These are phyloP conservation scores for Fusarium piperis DNA, from an alignment of 2,329 filamentous ascomycete species.

Conservation along the genomic window DNA sequence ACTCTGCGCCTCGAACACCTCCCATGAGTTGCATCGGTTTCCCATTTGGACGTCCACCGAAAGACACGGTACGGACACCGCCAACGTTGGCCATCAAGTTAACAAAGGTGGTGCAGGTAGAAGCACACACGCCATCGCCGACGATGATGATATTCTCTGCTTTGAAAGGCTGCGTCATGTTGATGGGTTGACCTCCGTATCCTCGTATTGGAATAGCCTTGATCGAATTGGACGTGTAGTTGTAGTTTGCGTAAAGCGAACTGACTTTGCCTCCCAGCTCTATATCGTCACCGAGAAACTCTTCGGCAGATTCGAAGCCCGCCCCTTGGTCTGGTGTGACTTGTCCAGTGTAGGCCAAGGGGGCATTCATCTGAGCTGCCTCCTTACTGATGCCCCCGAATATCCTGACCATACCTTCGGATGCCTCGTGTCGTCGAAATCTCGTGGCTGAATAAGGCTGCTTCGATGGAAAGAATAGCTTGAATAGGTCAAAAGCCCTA, in stretches of 20 bases:
- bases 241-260: neutral
- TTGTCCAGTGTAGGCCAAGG: neutral
- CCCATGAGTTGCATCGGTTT: slow-evolving; percentile 28
- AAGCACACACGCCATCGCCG: slow-evolving; percentile 11
- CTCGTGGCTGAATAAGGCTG: neutral
- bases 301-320: neutral
- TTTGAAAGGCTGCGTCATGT: slow-evolving; percentile 1
- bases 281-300: neutral
- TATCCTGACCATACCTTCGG: neutral
- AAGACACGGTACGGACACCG: slow-evolving; percentile 9
- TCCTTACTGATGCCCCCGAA: neutral
- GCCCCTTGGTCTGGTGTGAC: neutral
- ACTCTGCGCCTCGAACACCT: slow-evolving; percentile 10
- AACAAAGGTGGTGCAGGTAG: slow-evolving; percentile 13
- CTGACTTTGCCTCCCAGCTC: neutral
- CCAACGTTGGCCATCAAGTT: slow-evolving; percentile 7
- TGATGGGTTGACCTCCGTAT: neutral
- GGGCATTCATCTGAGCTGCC: neutral
- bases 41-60: slow-evolving; percentile 7
- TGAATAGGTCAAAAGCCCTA: slow-evolving; percentile 60
- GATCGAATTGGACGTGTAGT: neutral
- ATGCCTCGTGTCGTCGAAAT: neutral
- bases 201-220: neutral
- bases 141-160: slow-evolving; percentile 22
- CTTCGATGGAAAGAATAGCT: slow-evolving; percentile 46